Evolutionary conservation across 768 basidiomycete genomes (phyloP), one percentile per base, ranked within the genome.

Genomic region (Collybia mongolica): DNA sequence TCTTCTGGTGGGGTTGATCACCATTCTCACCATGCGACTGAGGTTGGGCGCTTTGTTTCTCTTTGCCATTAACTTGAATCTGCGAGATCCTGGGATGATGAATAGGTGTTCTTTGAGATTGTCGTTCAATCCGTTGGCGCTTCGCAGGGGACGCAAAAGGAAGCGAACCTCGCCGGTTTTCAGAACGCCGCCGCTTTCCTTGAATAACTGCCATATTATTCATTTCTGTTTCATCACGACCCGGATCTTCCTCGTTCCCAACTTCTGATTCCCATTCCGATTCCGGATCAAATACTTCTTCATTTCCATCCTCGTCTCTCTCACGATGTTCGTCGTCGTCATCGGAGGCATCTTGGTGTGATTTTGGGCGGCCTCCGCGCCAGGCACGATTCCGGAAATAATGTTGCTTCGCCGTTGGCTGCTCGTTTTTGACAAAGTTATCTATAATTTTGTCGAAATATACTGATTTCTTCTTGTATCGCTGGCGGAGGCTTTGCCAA

Each of bases 401-500:
- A 2, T 42, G 50, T 22, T 68, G 65, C 28, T 67, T 64, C 12
- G 37, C 52, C 8, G 46, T 54, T 17, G 71, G 63, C 22, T 63
- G 61, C 39, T 64, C 41, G 24, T 32, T 15, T 19, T 51, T 45
- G 9, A 65, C 70, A 12, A 65, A 55, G 17, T 53, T 26, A 0
- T 55, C 54, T 44, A 82, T 79, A n/a, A 52, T 48, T 9, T 6
- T 22, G 44, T 81, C 66, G 32, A 80, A 68, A 14, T 49, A 39
- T 0, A 39, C 47, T 26, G 46, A 46, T 19, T 72, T 65, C 51
- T 69, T 77, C 48, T 72, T 78, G 53, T 79, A 80, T 12, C 72
- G 68, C 40, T 76, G 67, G 22, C 72, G 67, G 78, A 79, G 81
- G 19, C 79, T 76, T 48, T 73, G 60, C 55, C 66, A 65, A 5